Evolutionary conservation across 768 basidiomycete genomes (phyloP).

Genomic region (Pulveroboletus sp.): DNA sequence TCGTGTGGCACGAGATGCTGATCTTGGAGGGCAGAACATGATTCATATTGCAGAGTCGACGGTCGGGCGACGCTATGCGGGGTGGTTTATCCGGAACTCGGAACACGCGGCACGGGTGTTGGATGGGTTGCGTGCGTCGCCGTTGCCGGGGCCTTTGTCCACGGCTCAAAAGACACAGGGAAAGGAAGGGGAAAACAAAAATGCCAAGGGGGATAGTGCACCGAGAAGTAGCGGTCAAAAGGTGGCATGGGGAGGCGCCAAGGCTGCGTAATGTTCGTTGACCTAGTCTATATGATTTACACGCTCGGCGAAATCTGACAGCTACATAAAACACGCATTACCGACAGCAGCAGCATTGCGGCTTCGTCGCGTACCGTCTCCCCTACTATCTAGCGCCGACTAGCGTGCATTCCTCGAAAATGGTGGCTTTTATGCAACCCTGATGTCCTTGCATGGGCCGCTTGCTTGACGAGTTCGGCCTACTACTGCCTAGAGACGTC

Average conservation of each 20-base stretch:
- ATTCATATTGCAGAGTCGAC: conserved; percentile 95
- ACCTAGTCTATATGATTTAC: no score
- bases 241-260: conserved; percentile 50
- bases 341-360: no score
- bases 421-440: no score
- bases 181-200: conserved; percentile 23
- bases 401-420: no score
- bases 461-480: no score
- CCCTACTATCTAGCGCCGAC: no score
- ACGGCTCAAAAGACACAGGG: conserved; percentile 5
- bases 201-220: conserved; percentile 26
- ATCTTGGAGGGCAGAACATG: conserved; percentile 66
- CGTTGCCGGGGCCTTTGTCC: conserved; percentile 39
- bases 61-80: conserved; percentile 88
- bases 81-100: conserved; percentile 96
- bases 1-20: not conserved
- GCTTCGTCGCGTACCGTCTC: no score
- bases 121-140: conserved; percentile 66
- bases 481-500: no score
- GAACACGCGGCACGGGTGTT: conserved; percentile 87
- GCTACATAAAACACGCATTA: no score
- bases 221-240: conserved; percentile 47
- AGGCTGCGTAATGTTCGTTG: conserved; percentile 17
- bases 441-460: no score
- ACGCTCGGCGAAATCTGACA: no score